phyloP scores from a whole-genome alignment of 2,329 filamentous ascomycete species.

The Epichloe baconii region DNA sequence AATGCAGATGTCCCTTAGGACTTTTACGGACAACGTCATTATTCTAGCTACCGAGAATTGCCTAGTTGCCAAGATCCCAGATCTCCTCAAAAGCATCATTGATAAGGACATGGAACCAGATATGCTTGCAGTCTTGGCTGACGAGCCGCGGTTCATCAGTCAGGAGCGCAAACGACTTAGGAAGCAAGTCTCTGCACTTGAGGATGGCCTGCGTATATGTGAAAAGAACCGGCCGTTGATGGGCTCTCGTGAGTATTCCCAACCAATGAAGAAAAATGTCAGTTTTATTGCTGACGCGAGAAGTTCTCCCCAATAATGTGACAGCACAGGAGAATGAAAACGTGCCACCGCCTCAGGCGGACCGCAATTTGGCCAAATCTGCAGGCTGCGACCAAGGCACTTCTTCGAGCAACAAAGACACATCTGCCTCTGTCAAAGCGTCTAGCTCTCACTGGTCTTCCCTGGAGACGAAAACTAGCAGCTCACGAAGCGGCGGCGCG shows the following conservation, averaged over 20 bases:
- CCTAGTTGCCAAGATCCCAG: slow-evolving; percentile 1
- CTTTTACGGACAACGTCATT: slow-evolving; percentile 4
- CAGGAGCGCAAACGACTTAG: not conserved
- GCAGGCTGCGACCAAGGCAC: too few species aligned
- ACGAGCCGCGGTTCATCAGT: not conserved
- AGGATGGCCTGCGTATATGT: not conserved
- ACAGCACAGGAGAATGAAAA: too few species aligned
- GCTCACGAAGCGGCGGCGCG: too few species aligned
- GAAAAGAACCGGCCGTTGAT: not conserved
- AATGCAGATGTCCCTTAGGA: slow-evolving; percentile 2
- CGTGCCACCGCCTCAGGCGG: too few species aligned
- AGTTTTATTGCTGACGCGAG: not conserved
- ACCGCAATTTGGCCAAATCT: too few species aligned
- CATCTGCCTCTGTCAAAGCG: too few species aligned
- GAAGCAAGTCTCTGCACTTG: not conserved
- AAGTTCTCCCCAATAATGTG: too few species aligned
- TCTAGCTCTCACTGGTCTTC: too few species aligned
- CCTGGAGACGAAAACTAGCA: too few species aligned
- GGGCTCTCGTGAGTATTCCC: not conserved
- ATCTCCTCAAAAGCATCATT: not conserved
- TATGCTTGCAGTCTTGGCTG: not conserved
- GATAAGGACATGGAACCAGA: not conserved
- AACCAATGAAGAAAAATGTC: too few species aligned
- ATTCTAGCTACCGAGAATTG: slow-evolving; percentile 4
- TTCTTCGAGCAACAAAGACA: too few species aligned